Base-by-base conservation (phyloP, 768 basidiomycete species). In the Suillus fuscotomentosus region DNA sequence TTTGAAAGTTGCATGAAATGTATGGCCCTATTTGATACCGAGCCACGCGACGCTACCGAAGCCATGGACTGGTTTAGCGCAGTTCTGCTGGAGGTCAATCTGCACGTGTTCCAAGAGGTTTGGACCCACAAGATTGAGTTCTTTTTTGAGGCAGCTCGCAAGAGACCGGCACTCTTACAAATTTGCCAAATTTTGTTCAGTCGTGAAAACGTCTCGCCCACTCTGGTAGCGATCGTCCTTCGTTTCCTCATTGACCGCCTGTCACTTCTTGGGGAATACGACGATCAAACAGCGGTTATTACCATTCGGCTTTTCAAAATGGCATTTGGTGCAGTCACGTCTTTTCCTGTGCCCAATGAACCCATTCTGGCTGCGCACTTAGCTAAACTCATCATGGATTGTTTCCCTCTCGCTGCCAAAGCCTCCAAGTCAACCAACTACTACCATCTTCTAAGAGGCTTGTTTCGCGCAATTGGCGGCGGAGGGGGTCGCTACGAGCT, bases 271-370 rank as follows among this genome's bases (percentile, higher is more conserved):
- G 97, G 96, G 41, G 91, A 95, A 67, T 86, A 90, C 71, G 90
- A 94, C 67, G 91, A 94, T 69, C 82, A 87, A 66, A 87, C 88
- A 22, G 92, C 94, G 1, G 88, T 89, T 0, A 87, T 95, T 14
- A 91, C 92, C 11, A 90, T 99, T 66, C 88, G 94, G 60, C 80
- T 98, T 54, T 98, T 94, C 86, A 99, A 97, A 80, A 90, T 97
- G 86, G 90, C 95, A 15, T 99, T 99, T 76, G 83, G 84, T 63
- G 93, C 97, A 5, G 93, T 98, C 60, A 86, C 88, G 14, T 70
- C 84, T 59, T 88, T 86, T 75, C 89, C 95, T 24, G 73, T 74
- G 24, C 77, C 83, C 22, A 99, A 98, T 76, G 97, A 99, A 76
- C 85, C 90, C 8, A 94, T 99, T 61, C 81, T 99, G n/a, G 95